Conservation (phyloP, 2,329 filamentous ascomycete species). For the Byssochlamys sp. region DNA sequence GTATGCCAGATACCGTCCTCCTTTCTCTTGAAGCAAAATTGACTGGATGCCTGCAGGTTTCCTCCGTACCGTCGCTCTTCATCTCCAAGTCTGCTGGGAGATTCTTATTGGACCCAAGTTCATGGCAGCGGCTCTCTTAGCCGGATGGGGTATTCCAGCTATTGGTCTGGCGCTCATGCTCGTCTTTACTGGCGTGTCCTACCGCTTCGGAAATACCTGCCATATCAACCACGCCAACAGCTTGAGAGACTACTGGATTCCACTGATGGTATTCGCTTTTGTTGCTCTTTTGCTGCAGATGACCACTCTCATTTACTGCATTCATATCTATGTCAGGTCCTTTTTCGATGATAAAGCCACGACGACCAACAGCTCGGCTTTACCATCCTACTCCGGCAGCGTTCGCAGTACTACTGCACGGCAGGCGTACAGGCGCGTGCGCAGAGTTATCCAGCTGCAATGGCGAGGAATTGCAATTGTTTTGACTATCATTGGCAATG, state of each 20-base stretch:
- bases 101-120: constrained; percentile 77
- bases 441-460: constrained; percentile 78
- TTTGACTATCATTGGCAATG: constrained; percentile 77
- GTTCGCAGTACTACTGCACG: constrained; percentile 70
- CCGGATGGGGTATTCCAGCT: constrained; percentile 76
- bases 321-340: constrained; percentile 85
- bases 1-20: constrained; percentile 27
- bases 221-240: constrained; percentile 88
- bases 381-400: constrained; percentile 69
- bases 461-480: constrained; percentile 91
- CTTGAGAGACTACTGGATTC: constrained; percentile 80
- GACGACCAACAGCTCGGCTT: constrained; percentile 58
- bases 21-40: background rate
- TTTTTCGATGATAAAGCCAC: constrained; percentile 62
- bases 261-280: constrained; percentile 67
- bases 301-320: constrained; percentile 78
- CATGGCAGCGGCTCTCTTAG: constrained; percentile 71
- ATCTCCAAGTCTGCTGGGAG: constrained; percentile 97
- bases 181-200: constrained; percentile 81
- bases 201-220: constrained; percentile 81
- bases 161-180: constrained; percentile 67
- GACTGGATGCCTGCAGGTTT: constrained; percentile 48
- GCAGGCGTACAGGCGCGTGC: constrained; percentile 78
- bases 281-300: constrained; percentile 72
- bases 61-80: constrained; percentile 77